These are phyloP conservation scores for Sugiyamaella valdiviana DNA, from an alignment of 805 yeast species.

Conservation along the genomic window DNA sequence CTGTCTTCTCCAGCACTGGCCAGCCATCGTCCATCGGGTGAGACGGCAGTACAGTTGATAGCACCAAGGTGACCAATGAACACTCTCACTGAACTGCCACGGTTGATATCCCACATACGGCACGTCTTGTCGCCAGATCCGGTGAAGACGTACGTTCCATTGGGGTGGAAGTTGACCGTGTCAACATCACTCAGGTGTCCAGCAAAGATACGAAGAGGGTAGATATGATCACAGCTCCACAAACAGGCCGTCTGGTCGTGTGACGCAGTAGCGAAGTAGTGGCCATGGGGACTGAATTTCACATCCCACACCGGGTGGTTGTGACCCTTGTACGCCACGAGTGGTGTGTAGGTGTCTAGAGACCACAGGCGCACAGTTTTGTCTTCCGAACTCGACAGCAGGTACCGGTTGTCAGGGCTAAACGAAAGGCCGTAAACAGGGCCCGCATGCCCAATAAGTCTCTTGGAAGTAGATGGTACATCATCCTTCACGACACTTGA, in stretches of 20 bases:
- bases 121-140: conserved; percentile 95
- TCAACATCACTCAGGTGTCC: conserved; percentile 97
- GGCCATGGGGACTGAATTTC: conserved; percentile 88
- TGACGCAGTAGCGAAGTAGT: conserved; percentile 96
- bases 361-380: conserved; percentile 93
- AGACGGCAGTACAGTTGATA: conserved; percentile 74
- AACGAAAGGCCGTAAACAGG: conserved; percentile 87
- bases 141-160: conserved; percentile 87
- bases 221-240: conserved; percentile 98
- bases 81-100: conserved; percentile 84
- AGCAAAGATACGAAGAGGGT: conserved; percentile 91
- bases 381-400: conserved; percentile 84
- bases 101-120: conserved; percentile 94
- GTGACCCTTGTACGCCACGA: conserved; percentile 94
- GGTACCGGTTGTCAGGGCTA: conserved; percentile 79
- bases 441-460: conserved; percentile 87
- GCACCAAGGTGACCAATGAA: conserved; percentile 93
- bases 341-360: conserved; percentile 76
- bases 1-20: conserved; percentile 95
- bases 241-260: conserved; percentile 96
- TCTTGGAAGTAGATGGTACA: conserved; percentile 31
- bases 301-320: conserved; percentile 98
- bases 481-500: conserved; percentile 33
- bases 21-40: conserved; percentile 96
- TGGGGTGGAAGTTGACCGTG: conserved; percentile 91